phyloP scores from a whole-genome alignment of 73 alveolate genomes.

The Paramecium bursaria region DNA sequence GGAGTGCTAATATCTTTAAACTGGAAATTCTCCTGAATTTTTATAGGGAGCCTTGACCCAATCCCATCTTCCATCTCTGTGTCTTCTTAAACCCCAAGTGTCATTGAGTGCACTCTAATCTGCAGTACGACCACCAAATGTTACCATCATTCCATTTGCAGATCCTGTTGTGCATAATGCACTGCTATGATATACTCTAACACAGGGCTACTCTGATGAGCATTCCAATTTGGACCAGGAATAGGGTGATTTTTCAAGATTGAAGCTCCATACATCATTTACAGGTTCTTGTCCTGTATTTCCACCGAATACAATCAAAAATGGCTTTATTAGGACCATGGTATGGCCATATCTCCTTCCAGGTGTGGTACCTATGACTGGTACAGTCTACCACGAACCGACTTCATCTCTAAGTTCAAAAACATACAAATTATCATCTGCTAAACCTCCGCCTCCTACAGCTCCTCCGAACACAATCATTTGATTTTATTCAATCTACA shows the following conservation, averaged over 20 bases:
- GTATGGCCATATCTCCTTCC: conserved; percentile 99
- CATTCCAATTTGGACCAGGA: conserved; percentile 91
- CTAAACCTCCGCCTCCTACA: conserved; percentile 98
- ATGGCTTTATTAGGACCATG: conserved; percentile 93
- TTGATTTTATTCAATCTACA: conserved; percentile 70
- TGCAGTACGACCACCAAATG: conserved; percentile 89
- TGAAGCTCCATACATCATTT: conserved; percentile 93
- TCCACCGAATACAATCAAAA: conserved; percentile 96
- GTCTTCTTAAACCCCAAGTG: conserved; percentile 98
- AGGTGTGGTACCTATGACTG: conserved; percentile 98
- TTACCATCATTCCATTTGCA: conserved; percentile 99
- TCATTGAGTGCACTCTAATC: conserved; percentile 92
- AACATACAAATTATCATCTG: conserved; percentile 87
- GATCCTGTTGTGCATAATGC: conserved; percentile 98
- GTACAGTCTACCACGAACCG: conserved; percentile 98
- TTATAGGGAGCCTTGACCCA: conserved; percentile 98
- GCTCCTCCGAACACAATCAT: conserved; percentile 99
- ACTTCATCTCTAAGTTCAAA: conserved; percentile 88
- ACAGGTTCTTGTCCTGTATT: conserved; percentile 95
- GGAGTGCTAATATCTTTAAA: conserved; percentile 90
- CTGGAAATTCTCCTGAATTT: conserved; percentile 78
- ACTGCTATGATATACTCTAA: conserved; percentile 97
- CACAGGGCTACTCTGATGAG: conserved; percentile 87
- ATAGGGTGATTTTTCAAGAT: conserved; percentile 89
- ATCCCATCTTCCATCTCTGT: conserved; percentile 99